Evolutionary conservation across 169 alveolate genomes (phyloP).

Genomic region (Cryptosporidium xiaoi): DNA sequence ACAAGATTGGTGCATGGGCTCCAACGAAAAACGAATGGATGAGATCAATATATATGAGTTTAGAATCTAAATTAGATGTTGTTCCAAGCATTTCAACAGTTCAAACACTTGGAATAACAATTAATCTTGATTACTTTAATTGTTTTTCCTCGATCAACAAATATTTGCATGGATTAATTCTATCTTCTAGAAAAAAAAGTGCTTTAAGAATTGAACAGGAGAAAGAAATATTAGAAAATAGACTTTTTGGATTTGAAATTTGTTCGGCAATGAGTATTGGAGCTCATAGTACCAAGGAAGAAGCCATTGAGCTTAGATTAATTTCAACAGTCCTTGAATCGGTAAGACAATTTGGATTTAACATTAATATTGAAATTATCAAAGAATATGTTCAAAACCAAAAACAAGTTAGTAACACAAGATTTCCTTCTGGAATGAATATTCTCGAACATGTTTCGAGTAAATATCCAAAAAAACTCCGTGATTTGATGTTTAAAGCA

Average conservation of each 20-base stretch:
- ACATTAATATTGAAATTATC: slow-evolving; percentile 2
- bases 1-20: slow-evolving; percentile 69
- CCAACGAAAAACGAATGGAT: slow-evolving; percentile 70
- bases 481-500: slow-evolving; percentile 19
- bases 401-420: background rate
- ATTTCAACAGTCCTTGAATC: slow-evolving; percentile 59
- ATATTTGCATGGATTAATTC: slow-evolving; percentile 33
- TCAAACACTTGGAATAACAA: slow-evolving; percentile 29
- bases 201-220: background rate
- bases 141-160: slow-evolving; percentile 38
- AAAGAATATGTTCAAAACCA: slow-evolving; percentile 10
- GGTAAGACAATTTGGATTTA: slow-evolving; percentile 58
- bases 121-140: slow-evolving; percentile 37
- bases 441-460: slow-evolving; percentile 12
- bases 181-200: background rate
- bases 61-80: slow-evolving; percentile 17
- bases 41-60: slow-evolving; percentile 64
- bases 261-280: slow-evolving; percentile 59
- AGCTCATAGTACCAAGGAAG: slow-evolving; percentile 70
- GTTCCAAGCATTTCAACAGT: slow-evolving; percentile 54
- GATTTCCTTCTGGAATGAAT: slow-evolving; percentile 16
- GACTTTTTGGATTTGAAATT: slow-evolving; percentile 20
- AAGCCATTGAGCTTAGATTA: slow-evolving; percentile 47
- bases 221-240: background rate
- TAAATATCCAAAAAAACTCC: slow-evolving; percentile 29